Evolutionary conservation across 1,139 yeast species (phyloP).

Genomic region (Ashbya aceris): DNA sequence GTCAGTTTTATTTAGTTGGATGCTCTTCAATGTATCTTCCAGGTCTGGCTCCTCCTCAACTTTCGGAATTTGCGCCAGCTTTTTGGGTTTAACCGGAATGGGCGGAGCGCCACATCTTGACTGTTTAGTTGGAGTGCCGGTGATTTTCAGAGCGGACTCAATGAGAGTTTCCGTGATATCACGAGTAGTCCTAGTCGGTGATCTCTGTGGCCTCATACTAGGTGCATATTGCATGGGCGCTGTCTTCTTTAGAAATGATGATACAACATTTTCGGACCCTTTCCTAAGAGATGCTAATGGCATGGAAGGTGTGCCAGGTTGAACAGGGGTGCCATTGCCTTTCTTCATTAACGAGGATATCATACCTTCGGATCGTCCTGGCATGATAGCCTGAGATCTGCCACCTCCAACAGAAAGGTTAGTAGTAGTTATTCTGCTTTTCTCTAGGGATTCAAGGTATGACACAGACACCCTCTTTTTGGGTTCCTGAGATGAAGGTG

Average conservation of each 20-base stretch:
- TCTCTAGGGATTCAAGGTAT: conserved; percentile 2
- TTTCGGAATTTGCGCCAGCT: conserved; percentile 8
- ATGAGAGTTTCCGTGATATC: conserved; percentile 8
- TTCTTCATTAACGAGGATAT: not conserved
- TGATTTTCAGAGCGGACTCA: conserved; percentile 19
- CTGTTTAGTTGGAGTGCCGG: conserved; percentile 2
- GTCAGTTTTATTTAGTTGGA: conserved; percentile 9
- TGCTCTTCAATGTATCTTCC: conserved; percentile 6
- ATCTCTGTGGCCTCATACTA: not conserved
- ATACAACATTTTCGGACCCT: not conserved
- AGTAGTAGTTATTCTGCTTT: conserved; percentile 2
- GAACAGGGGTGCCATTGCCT: too few relatives aligned
- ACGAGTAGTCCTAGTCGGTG: not conserved
- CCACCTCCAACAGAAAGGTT: not conserved
- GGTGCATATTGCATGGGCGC: not conserved
- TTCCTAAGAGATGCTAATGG: not conserved
- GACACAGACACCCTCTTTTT: conserved; percentile 1
- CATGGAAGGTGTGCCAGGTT: too few relatives aligned
- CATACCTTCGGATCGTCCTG: not conserved
- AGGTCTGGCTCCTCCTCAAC: conserved; percentile 7
- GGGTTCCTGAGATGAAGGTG: not conserved
- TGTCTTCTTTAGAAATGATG: not conserved
- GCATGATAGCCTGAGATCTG: too few relatives aligned
- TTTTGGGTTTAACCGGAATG: conserved; percentile 16
- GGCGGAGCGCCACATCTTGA: conserved; percentile 9